Evolutionary conservation across 352 stramenopile genomes (phyloP).

Genomic region (Globisporangium cylindrosporum): DNA sequence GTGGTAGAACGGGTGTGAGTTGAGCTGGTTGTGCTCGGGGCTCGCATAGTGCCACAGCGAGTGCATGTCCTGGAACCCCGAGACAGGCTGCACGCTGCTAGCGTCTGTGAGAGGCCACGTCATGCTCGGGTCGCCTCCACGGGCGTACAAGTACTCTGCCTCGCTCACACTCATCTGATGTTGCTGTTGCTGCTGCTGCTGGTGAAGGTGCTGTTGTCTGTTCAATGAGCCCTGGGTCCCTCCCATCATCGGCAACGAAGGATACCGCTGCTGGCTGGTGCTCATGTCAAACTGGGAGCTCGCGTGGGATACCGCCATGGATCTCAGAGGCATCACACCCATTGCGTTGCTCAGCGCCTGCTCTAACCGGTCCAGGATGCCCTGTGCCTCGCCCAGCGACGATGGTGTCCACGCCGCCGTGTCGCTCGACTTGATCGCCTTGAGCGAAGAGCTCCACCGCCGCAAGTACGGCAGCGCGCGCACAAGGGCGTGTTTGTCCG

Average conservation of each 20-base stretch:
- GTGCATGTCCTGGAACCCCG: slow-evolving; percentile 20
- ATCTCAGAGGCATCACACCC: slow-evolving; percentile 8
- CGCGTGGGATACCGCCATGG: background rate
- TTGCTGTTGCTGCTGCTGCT: slow-evolving; percentile 23
- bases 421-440: slow-evolving; percentile 32
- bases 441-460: slow-evolving; percentile 45
- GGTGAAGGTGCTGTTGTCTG: slow-evolving; percentile 7
- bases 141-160: slow-evolving; percentile 18
- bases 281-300: slow-evolving; percentile 11
- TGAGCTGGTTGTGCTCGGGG: slow-evolving; percentile 18
- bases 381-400: slow-evolving; percentile 49
- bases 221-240: background rate
- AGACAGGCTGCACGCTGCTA: slow-evolving; percentile 10
- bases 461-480: slow-evolving; percentile 46
- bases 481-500: slow-evolving; percentile 50
- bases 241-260: slow-evolving; percentile 26
- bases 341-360: slow-evolving; percentile 35
- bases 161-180: slow-evolving; percentile 23
- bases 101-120: slow-evolving; percentile 8
- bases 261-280: slow-evolving; percentile 17
- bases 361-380: slow-evolving; percentile 53
- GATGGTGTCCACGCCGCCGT: slow-evolving; percentile 43
- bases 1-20: slow-evolving; percentile 26
- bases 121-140: slow-evolving; percentile 7
- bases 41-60: slow-evolving; percentile 31